Conservation (phyloP, 176 grass and related monocot species). For the Urochloa ruziziensis region DNA sequence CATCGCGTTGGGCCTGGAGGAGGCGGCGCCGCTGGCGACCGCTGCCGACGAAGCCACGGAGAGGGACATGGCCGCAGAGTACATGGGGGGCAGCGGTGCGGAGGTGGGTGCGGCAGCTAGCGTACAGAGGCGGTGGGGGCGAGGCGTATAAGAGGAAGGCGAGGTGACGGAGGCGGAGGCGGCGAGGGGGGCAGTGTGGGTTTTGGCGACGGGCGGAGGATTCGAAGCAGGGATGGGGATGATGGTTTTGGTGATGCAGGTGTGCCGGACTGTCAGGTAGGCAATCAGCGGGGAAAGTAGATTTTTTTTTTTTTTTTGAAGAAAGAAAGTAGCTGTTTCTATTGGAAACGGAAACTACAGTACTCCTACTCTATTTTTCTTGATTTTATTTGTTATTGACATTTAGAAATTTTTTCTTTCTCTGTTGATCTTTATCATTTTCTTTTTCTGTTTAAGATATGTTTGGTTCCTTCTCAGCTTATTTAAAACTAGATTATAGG, state of each 20-base stretch:
- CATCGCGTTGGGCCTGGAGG: slow-evolving; percentile 9
- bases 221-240: slow-evolving; percentile 22
- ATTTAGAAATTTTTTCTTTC: too few species aligned
- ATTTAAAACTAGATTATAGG: too few species aligned
- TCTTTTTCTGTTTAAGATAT: too few species aligned
- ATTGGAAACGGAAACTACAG: too few species aligned
- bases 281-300: neutral
- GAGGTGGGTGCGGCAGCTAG: neutral
- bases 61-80: slow-evolving; percentile 43
- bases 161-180: neutral
- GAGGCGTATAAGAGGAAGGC: slow-evolving; percentile 6
- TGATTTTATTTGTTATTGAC: too few species aligned
- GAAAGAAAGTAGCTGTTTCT: too few species aligned
- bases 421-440: too few species aligned
- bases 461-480: too few species aligned
- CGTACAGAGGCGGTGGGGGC: neutral
- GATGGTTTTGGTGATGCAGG: neutral
- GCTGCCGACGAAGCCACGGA: neutral
- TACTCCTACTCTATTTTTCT: too few species aligned
- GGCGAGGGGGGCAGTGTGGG: slow-evolving; percentile 20
- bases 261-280: neutral
- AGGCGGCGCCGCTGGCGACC: neutral
- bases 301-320: too few species aligned
- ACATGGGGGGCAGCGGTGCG: slow-evolving; percentile 7
- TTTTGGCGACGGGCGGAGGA: slow-evolving; percentile 50